A percentile compares a stretch with the other conserved stretches of the same genome.
phyloP scores from a whole-genome alignment of 2,329 filamentous ascomycete genomes.

The Xylariaceae sp. region DNA sequence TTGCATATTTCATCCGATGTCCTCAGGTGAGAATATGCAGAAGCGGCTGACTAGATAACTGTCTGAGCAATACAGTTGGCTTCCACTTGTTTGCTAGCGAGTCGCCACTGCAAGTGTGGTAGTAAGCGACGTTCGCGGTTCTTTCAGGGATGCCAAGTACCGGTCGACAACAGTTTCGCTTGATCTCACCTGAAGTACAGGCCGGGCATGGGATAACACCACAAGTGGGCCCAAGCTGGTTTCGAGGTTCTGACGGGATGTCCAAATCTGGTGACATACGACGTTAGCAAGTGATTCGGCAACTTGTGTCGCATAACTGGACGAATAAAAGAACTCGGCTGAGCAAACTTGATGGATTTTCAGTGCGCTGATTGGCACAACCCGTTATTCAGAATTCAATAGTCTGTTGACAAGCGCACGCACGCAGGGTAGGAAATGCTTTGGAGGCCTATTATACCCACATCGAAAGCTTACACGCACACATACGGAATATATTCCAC shows the following conservation, averaged over 20 bases:
- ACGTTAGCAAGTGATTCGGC: slow-evolving; percentile 29
- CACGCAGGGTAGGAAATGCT: slow-evolving; percentile 1
- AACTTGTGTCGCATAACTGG: slow-evolving; percentile 35
- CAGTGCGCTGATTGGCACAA: slow-evolving; percentile 26
- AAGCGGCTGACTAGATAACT: too few relatives aligned
- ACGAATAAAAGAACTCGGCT: slow-evolving; percentile 30
- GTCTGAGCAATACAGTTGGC: not conserved
- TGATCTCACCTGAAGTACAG: slow-evolving; percentile 42
- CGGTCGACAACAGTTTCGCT: slow-evolving; percentile 34
- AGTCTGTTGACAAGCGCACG: slow-evolving; percentile 23
- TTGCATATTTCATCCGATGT: not conserved
- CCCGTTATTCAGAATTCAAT: slow-evolving; percentile 26
- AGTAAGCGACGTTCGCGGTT: slow-evolving; percentile 5
- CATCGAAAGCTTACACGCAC: slow-evolving; percentile 23
- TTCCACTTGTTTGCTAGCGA: slow-evolving; percentile 4
- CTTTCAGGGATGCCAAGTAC: slow-evolving; percentile 14
- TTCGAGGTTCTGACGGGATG: slow-evolving; percentile 17
- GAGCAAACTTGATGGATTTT: slow-evolving; percentile 4
- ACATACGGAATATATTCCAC: slow-evolving; percentile 14
- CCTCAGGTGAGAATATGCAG: too few relatives aligned
- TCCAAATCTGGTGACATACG: slow-evolving; percentile 24
- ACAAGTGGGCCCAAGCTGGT: slow-evolving; percentile 19
- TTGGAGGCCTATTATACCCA: slow-evolving; percentile 7
- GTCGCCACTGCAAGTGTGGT: not conserved
- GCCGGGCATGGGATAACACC: slow-evolving; percentile 29